A percentile compares a stretch with the other conserved stretches of the same genome.
Evolutionary conservation across 2,329 filamentous ascomycete species (phyloP).

Genomic region (Didymella pomorum): DNA sequence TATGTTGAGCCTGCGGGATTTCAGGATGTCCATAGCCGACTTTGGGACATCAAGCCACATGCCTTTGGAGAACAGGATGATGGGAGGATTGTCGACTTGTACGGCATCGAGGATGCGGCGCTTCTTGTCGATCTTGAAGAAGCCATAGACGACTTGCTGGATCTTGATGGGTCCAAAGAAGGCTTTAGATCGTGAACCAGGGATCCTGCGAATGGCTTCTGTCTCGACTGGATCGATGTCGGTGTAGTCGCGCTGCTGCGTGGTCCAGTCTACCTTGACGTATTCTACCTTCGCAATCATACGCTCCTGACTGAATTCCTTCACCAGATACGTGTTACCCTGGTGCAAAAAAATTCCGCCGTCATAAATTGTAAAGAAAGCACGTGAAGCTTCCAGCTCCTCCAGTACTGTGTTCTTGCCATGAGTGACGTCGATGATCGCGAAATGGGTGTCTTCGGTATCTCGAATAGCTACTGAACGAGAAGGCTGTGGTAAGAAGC

Average conservation of each 20-base stretch:
- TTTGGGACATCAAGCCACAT: slow-evolving; percentile 96
- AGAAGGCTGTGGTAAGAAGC: slow-evolving; percentile 86
- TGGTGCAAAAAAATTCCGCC: slow-evolving; percentile 97
- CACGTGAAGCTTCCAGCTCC: slow-evolving; percentile 94
- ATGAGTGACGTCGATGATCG: slow-evolving; percentile 87
- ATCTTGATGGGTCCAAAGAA: slow-evolving; percentile 90
- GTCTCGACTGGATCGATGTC: slow-evolving; percentile 94
- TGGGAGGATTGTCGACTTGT: slow-evolving; percentile 90
- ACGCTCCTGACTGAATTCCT: slow-evolving; percentile 82
- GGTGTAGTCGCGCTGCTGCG: slow-evolving; percentile 89
- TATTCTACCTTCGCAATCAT: slow-evolving; percentile 86
- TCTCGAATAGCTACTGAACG: slow-evolving; percentile 87
- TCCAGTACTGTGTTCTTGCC: slow-evolving; percentile 86
- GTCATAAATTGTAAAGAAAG: slow-evolving; percentile 95
- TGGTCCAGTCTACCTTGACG: slow-evolving; percentile 95
- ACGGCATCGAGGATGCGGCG: slow-evolving; percentile 89
- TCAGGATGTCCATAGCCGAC: slow-evolving; percentile 78
- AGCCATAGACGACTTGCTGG: slow-evolving; percentile 89
- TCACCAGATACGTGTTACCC: slow-evolving; percentile 89
- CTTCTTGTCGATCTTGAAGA: slow-evolving; percentile 93
- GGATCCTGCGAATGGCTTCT: slow-evolving; percentile 80
- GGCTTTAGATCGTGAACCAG: slow-evolving; percentile 69
- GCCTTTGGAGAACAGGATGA: slow-evolving; percentile 83
- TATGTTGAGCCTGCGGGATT: slow-evolving; percentile 75
- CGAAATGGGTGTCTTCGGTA: slow-evolving; percentile 90